Percentiles rank a stretch among this genome's conserved stretches.
Evolutionary conservation across 2,329 filamentous ascomycete species (phyloP).

Genomic region (Drechslera avenae): DNA sequence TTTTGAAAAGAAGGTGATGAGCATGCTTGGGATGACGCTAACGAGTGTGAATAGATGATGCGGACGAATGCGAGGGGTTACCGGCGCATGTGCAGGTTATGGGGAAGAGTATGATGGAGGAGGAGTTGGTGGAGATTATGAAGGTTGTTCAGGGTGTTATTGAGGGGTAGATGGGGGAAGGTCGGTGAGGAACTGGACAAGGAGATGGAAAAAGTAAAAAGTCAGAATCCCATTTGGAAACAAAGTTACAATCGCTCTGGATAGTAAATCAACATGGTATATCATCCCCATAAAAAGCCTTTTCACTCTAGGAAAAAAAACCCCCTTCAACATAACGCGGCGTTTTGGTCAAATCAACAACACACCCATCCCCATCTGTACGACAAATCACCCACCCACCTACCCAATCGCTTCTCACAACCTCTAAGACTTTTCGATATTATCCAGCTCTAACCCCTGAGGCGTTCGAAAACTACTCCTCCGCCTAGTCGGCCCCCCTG

Average conservation of each 20-base stretch:
- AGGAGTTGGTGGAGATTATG: constrained; percentile 50
- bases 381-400: neutral
- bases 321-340: too few species aligned
- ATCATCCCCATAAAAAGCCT: too few species aligned
- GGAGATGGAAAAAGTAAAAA: too few species aligned
- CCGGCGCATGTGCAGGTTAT: constrained; percentile 57
- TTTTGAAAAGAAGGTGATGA: neutral
- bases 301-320: too few species aligned
- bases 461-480: constrained; percentile 1
- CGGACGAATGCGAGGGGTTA: constrained; percentile 54
- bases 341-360: too few species aligned
- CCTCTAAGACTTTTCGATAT: neutral
- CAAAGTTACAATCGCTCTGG: too few species aligned
- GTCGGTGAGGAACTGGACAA: neutral
- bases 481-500: neutral
- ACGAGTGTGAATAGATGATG: constrained; percentile 8
- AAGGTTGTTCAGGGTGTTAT: constrained; percentile 30
- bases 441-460: neutral
- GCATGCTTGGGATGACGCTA: neutral
- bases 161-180: neutral
- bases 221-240: too few species aligned
- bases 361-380: neutral
- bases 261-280: too few species aligned
- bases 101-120: constrained; percentile 55
- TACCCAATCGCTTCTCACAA: neutral